Conservation (phyloP, 2,329 filamentous ascomycete genomes). For the Aureobasidium lini region DNA sequence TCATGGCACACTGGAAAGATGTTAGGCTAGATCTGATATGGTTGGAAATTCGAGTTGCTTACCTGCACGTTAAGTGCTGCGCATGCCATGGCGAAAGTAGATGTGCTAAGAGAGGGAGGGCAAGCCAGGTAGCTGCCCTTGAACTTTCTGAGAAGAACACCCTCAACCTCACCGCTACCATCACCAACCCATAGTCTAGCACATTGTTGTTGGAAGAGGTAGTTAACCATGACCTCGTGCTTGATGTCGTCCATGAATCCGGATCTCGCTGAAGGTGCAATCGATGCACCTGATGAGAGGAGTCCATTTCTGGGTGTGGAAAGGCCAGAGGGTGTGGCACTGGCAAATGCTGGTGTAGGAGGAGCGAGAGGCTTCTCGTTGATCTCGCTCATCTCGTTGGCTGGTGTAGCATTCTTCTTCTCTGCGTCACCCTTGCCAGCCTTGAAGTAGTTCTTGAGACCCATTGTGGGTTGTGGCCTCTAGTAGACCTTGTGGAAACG, state of each 20-base stretch:
- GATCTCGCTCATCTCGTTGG: slow-evolving; percentile 15
- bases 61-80: slow-evolving; percentile 65
- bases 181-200: slow-evolving; percentile 66
- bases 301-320: slow-evolving; percentile 34
- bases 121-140: slow-evolving; percentile 66
- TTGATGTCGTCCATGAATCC: slow-evolving; percentile 61
- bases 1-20: slow-evolving; percentile 60
- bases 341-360: slow-evolving; percentile 16
- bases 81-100: slow-evolving; percentile 57
- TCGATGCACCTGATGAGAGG: slow-evolving; percentile 47
- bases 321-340: slow-evolving; percentile 26
- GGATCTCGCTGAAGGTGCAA: slow-evolving; percentile 22
- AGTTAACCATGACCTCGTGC: slow-evolving; percentile 78
- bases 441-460: slow-evolving; percentile 57
- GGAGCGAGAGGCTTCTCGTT: slow-evolving; percentile 32
- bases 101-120: slow-evolving; percentile 56
- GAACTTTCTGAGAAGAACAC: slow-evolving; percentile 62
- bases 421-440: slow-evolving; percentile 37
- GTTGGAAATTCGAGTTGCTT: slow-evolving; percentile 21
- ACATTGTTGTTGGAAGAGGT: slow-evolving; percentile 73
- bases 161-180: slow-evolving; percentile 60
- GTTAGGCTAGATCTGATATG: slow-evolving; percentile 17
- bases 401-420: slow-evolving; percentile 19
- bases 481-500: slow-evolving; percentile 1
- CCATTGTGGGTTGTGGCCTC: slow-evolving; percentile 40